Evolutionary conservation across 768 basidiomycete genomes (phyloP).

Genomic region (Rhizopogon rudus): DNA sequence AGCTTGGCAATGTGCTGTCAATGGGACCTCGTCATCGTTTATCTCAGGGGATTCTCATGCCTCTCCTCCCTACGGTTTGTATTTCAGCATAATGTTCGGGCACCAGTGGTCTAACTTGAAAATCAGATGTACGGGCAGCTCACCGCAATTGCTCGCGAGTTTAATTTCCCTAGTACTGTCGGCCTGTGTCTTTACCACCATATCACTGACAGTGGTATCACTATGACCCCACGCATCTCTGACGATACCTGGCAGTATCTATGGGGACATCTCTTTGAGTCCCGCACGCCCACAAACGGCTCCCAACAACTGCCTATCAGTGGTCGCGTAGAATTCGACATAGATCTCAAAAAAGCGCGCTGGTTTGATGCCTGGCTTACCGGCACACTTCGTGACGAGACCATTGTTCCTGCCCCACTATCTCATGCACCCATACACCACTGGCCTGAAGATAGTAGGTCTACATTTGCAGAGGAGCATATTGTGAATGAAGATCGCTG

Average conservation of each 20-base stretch:
- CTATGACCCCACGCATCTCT: constrained; percentile 65
- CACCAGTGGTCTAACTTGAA: not conserved
- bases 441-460: constrained; percentile 50
- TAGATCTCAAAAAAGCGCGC: constrained; percentile 67
- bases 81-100: not conserved
- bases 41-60: constrained; percentile 68
- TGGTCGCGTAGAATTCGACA: constrained; percentile 84
- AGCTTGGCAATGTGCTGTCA: constrained; percentile 52
- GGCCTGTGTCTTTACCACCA: constrained; percentile 81
- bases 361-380: constrained; percentile 76
- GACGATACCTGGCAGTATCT: constrained; percentile 75
- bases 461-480: constrained; percentile 37
- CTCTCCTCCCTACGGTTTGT: constrained; percentile 65
- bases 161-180: constrained; percentile 69
- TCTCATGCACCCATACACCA: constrained; percentile 44
- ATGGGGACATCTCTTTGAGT: constrained; percentile 59
- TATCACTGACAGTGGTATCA: constrained; percentile 48
- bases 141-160: constrained; percentile 75
- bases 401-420: constrained; percentile 30
- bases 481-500: constrained; percentile 34
- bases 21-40: constrained; percentile 56
- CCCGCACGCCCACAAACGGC: constrained; percentile 26
- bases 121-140: constrained; percentile 71
- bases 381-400: constrained; percentile 43
- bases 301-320: constrained; percentile 51